Evolutionary conservation across 2,329 filamentous ascomycete genomes (phyloP).

Genomic region (Blastomyces gilchristii): DNA sequence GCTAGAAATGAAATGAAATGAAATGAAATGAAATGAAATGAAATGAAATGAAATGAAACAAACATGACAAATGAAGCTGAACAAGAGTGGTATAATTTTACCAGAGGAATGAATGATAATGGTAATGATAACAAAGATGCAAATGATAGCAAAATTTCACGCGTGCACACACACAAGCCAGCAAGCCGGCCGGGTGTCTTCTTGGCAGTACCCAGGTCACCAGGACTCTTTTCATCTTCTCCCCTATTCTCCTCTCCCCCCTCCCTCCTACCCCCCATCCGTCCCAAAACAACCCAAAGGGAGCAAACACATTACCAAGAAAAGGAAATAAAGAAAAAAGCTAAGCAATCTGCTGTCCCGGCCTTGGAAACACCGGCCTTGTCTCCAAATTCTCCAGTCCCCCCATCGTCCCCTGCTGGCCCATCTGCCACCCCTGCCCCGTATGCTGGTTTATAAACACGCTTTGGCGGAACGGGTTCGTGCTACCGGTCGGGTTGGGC

Average conservation of each 20-base stretch:
- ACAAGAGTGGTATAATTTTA: background rate
- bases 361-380: slow-evolving; percentile 75
- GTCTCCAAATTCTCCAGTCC: slow-evolving; percentile 64
- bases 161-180: background rate
- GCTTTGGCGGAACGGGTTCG: slow-evolving; percentile 89
- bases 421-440: slow-evolving; percentile 78
- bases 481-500: slow-evolving; percentile 74
- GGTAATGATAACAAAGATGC: background rate
- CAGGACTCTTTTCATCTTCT: background rate
- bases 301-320: too few relatives aligned
- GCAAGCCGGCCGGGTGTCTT: background rate
- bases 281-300: background rate
- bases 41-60: too few relatives aligned
- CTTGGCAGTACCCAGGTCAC: background rate
- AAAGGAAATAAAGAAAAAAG: background rate
- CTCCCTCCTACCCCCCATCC: background rate
- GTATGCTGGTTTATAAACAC: slow-evolving; percentile 83
- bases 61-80: background rate
- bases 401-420: slow-evolving; percentile 68
- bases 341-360: slow-evolving; percentile 40
- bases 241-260: too few relatives aligned
- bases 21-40: too few relatives aligned
- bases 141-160: background rate
- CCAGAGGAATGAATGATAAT: background rate
- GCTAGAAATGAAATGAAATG: too few relatives aligned